Conservation (phyloP, 345 rosid genomes). For the Erysimum cheiranthoides region DNA sequence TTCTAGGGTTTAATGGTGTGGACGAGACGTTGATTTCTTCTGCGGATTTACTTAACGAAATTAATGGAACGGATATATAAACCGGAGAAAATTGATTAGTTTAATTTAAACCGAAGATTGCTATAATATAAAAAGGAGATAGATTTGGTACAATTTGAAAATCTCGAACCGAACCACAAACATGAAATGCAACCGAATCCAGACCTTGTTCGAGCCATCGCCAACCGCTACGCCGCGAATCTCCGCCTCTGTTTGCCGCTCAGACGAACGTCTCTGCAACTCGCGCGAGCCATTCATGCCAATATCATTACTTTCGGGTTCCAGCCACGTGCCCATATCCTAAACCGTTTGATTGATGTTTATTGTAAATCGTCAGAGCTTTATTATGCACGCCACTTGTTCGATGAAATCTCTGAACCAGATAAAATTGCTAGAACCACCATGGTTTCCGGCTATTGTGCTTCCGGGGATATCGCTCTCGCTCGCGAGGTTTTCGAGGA, state of each 20-base stretch:
- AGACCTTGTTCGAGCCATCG: conserved; percentile 43
- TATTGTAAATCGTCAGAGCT: conserved; percentile 46
- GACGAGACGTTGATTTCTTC: conserved; percentile 23
- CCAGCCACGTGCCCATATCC: conserved; percentile 46
- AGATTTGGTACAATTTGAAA: background rate
- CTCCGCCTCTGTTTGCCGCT: conserved; percentile 46
- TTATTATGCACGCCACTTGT: conserved; percentile 43
- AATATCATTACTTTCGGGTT: conserved; percentile 45
- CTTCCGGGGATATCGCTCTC: conserved; percentile 25
- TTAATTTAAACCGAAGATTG: background rate
- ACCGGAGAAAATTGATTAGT: conserved; percentile 11
- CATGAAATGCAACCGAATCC: conserved; percentile 47
- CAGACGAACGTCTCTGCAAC: conserved; percentile 38
- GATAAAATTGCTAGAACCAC: conserved; percentile 51
- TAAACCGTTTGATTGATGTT: conserved; percentile 45
- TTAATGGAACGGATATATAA: background rate
- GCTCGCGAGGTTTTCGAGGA: conserved; percentile 37
- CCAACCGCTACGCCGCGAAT: conserved; percentile 45
- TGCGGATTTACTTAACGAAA: background rate
- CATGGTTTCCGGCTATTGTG: conserved; percentile 47
- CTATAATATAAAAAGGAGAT: background rate
- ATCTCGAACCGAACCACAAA: conserved; percentile 35
- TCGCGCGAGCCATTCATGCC: conserved; percentile 42
- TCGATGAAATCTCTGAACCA: conserved; percentile 43
- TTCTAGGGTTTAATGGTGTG: conserved; percentile 37